Evolutionary conservation across 768 basidiomycete genomes (phyloP).

Genomic region (Mycena belliarum): DNA sequence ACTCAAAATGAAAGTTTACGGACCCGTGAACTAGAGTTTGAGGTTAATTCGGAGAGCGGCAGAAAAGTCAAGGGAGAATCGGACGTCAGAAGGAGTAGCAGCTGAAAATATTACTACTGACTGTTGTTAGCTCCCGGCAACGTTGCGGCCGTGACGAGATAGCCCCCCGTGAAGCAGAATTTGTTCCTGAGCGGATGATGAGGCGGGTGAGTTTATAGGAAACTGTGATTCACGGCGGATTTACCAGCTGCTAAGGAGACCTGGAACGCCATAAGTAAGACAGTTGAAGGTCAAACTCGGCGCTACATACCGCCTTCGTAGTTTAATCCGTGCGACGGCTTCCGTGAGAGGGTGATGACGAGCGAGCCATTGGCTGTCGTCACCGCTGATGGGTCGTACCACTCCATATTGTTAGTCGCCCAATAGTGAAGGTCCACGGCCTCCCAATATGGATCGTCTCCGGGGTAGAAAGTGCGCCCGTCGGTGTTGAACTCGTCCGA

Average conservation of each 20-base stretch:
- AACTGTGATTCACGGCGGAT: too few species aligned
- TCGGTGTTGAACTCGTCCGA: slow-evolving; percentile 81
- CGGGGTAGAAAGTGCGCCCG: slow-evolving; percentile 78
- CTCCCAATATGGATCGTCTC: slow-evolving; percentile 70
- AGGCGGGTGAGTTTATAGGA: not conserved
- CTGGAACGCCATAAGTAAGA: not conserved
- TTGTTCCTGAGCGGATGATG: slow-evolving; percentile 64
- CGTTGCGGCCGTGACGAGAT: slow-evolving; percentile 66
- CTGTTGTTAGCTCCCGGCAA: slow-evolving; percentile 65
- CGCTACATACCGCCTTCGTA: slow-evolving; percentile 42
- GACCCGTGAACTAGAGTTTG: not conserved
- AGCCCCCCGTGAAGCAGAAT: slow-evolving; percentile 80
- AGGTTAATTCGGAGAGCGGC: not conserved
- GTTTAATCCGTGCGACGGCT: slow-evolving; percentile 66
- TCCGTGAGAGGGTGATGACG: slow-evolving; percentile 70
- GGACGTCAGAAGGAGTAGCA: too few species aligned
- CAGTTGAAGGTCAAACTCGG: not conserved
- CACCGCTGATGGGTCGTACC: slow-evolving; percentile 72
- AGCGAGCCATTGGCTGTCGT: slow-evolving; percentile 75
- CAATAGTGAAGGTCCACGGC: slow-evolving; percentile 82
- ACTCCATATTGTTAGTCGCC: slow-evolving; percentile 82
- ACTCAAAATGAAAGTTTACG: too few species aligned
- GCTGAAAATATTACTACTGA: not conserved
- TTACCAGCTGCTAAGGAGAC: slow-evolving; percentile 6
- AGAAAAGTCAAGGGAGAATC: too few species aligned